phyloP scores from a whole-genome alignment of 169 alveolate genomes.

The Plasmodium knowlesi region DNA sequence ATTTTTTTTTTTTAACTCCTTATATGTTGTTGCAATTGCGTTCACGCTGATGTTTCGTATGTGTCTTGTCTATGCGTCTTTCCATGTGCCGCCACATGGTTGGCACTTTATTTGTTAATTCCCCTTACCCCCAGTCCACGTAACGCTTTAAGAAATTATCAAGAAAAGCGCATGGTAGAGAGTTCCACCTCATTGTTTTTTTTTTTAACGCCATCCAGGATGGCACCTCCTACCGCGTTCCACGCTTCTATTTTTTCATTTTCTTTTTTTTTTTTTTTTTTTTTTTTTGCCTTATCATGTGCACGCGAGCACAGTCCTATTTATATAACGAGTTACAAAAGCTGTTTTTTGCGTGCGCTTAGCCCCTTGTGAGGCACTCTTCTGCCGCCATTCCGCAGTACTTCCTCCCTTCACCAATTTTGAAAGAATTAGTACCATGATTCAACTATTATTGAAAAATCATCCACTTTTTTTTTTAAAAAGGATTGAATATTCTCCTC shows the following conservation, averaged over 20 bases:
- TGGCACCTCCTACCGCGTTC: background rate
- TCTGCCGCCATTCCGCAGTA: background rate
- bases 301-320: background rate
- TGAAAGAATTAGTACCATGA: slow-evolving; percentile 49
- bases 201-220: background rate
- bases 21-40: background rate
- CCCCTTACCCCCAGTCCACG: background rate
- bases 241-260: background rate
- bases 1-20: background rate
- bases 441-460: slow-evolving; percentile 59
- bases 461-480: slow-evolving; percentile 69
- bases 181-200: background rate
- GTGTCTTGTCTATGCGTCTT: background rate
- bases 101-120: slow-evolving; percentile 2
- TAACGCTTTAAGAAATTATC: background rate
- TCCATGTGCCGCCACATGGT: background rate
- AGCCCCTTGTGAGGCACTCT: background rate
- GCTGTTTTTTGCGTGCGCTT: background rate
- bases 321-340: background rate
- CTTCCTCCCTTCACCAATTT: background rate
- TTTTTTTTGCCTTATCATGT: background rate
- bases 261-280: background rate
- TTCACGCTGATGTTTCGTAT: background rate
- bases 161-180: background rate
- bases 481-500: slow-evolving; percentile 52